Percentiles rank a stretch among this genome's conserved stretches.
phyloP scores from a whole-genome alignment of 2,329 filamentous ascomycete species.

The Phyllachora maydis region DNA sequence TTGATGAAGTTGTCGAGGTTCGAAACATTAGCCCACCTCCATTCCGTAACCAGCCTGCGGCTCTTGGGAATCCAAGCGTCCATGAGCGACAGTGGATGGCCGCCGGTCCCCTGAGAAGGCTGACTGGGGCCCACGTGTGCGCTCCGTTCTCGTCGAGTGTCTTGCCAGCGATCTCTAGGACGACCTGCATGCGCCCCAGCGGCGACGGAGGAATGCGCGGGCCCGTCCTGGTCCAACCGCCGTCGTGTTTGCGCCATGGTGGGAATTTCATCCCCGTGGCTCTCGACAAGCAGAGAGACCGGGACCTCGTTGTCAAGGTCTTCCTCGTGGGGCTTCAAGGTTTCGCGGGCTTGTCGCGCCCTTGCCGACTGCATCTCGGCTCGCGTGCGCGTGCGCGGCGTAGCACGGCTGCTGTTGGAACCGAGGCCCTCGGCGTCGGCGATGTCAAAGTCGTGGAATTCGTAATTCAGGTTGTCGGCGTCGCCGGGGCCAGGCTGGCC shows the following conservation, averaged over 20 bases:
- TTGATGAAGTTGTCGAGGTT: constrained; percentile 77
- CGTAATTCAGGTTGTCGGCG: constrained; percentile 29
- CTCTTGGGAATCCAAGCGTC: constrained; percentile 10
- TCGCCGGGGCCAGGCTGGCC: no score
- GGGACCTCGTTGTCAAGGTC: constrained; percentile 40
- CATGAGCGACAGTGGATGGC: constrained; percentile 10
- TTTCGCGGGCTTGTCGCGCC: constrained; percentile 1
- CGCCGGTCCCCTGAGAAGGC: constrained; percentile 6
- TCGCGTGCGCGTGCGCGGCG: constrained; percentile 12
- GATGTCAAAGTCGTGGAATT: constrained; percentile 27
- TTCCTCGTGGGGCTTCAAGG: no score
- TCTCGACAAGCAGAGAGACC: constrained; percentile 39
- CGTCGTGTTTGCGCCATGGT: constrained; percentile 5
- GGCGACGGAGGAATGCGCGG: constrained; percentile 16
- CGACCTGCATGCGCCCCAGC: constrained; percentile 20
- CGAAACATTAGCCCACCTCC: constrained; percentile 80
- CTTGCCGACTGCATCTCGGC: no score
- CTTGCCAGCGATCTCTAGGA: constrained; percentile 32
- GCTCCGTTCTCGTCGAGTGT: constrained; percentile 27
- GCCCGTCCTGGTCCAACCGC: constrained; percentile 5
- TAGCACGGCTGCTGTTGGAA: constrained; percentile 23
- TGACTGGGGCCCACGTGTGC: constrained; percentile 19
- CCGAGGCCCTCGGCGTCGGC: constrained; percentile 19
- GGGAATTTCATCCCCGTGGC: constrained; percentile 15
- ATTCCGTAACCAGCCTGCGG: constrained; percentile 59